Percentiles rank a stretch among this genome's conserved stretches.
phyloP scores from a whole-genome alignment of 2,329 filamentous ascomycete species.

The Botrytis tulipae region DNA sequence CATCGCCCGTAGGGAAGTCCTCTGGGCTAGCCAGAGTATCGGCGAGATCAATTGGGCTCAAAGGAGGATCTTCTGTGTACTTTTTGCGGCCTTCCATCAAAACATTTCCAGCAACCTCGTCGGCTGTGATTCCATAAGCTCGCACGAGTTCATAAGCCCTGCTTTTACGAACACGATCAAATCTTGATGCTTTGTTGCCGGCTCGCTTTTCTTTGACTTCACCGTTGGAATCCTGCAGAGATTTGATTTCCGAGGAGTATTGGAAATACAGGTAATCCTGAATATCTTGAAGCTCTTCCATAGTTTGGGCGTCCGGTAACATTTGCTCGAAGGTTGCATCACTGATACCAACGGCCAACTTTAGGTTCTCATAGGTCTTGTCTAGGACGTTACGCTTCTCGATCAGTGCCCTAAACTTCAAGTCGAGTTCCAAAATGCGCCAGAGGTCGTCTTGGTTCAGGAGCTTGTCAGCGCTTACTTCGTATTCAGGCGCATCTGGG shows the following conservation, averaged over 20 bases:
- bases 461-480: conserved; percentile 79
- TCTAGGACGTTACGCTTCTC: conserved; percentile 89
- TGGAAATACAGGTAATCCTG: conserved; percentile 97
- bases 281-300: conserved; percentile 94
- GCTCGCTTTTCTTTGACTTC: conserved; percentile 68
- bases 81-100: conserved; percentile 74
- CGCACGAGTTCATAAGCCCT: conserved; percentile 79
- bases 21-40: conserved; percentile 70
- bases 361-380: conserved; percentile 73
- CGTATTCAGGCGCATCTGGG: conserved; percentile 68
- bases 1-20: conserved; percentile 72
- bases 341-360: conserved; percentile 56
- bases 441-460: conserved; percentile 91
- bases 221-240: conserved; percentile 64
- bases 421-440: conserved; percentile 90
- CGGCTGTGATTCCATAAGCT: conserved; percentile 85
- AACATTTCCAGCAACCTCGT: conserved; percentile 84
- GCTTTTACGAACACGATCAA: conserved; percentile 79
- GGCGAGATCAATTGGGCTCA: conserved; percentile 81
- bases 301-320: conserved; percentile 73
- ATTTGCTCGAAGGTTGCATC: conserved; percentile 80
- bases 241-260: conserved; percentile 80
- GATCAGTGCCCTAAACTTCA: conserved; percentile 89
- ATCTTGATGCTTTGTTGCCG: conserved; percentile 75
- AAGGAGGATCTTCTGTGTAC: conserved; percentile 79